These are phyloP conservation scores for Phaseolus coccineus DNA, from an alignment of 331 rosid species.

Conservation along the genomic window DNA sequence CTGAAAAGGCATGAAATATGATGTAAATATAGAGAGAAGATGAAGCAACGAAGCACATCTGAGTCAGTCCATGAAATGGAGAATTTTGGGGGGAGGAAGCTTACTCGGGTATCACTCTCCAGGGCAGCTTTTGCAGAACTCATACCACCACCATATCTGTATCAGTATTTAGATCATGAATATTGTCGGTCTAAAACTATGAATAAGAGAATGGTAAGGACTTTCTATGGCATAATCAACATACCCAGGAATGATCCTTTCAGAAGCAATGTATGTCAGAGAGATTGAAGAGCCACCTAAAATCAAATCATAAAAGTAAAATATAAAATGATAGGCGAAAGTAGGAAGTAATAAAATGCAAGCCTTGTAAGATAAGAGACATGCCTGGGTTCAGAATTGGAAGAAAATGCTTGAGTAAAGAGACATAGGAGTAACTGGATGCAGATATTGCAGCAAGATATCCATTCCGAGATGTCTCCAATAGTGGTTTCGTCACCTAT, in stretches of 20 bases:
- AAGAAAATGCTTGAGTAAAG: slow-evolving; percentile 84
- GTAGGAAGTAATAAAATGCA: slow-evolving; percentile 16
- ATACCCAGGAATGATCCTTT: slow-evolving; percentile 92
- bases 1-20: slow-evolving; percentile 48
- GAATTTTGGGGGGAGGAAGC: slow-evolving; percentile 28
- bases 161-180: slow-evolving; percentile 25
- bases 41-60: not conserved
- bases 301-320: slow-evolving; percentile 25
- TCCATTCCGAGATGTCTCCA: slow-evolving; percentile 95
- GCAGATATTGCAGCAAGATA: slow-evolving; percentile 96
- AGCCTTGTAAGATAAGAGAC: slow-evolving; percentile 35
- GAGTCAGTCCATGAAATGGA: not conserved
- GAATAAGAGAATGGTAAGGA: slow-evolving; percentile 9
- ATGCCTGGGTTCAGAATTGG: slow-evolving; percentile 87
- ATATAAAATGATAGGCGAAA: slow-evolving; percentile 3
- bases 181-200: slow-evolving; percentile 20
- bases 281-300: slow-evolving; percentile 91
- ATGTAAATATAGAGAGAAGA: not conserved
- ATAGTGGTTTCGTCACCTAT: slow-evolving; percentile 82
- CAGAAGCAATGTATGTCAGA: slow-evolving; percentile 94
- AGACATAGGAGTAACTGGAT: slow-evolving; percentile 89
- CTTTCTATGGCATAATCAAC: slow-evolving; percentile 38
- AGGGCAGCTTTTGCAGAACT: slow-evolving; percentile 97
- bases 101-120: slow-evolving; percentile 89
- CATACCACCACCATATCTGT: slow-evolving; percentile 97